phyloP scores from a whole-genome alignment of 164 flowering plant genomes.

The Cinnamomum chago region DNA sequence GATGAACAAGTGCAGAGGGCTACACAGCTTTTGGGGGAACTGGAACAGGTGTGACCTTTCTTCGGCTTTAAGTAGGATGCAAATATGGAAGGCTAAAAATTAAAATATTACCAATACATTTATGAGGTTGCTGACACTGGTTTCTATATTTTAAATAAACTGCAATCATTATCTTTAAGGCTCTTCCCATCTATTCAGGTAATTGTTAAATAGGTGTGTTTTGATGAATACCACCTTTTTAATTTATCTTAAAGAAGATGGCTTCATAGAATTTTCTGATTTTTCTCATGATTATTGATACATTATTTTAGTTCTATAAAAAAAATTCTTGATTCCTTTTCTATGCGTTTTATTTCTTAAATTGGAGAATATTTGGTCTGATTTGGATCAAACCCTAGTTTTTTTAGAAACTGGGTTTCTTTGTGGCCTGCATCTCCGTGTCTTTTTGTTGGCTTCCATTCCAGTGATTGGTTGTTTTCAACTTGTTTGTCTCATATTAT shows the following conservation, averaged over 20 bases:
- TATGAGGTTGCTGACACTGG: not conserved
- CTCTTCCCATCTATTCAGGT: not conserved
- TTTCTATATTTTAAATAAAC: too few relatives aligned
- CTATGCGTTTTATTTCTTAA: too few relatives aligned
- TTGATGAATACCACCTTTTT: not conserved
- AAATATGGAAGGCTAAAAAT: not conserved
- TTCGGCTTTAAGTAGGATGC: not conserved
- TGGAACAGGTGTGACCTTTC: constrained; percentile 37
- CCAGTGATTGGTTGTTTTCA: not conserved
- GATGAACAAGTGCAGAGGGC: constrained; percentile 61
- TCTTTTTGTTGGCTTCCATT: too few relatives aligned
- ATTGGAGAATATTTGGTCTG: too few relatives aligned
- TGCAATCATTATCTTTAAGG: not conserved
- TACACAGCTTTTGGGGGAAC: constrained; percentile 40
- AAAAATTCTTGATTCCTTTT: too few relatives aligned
- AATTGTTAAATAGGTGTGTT: not conserved
- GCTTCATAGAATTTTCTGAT: too few relatives aligned
- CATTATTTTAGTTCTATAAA: too few relatives aligned
- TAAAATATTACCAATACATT: not conserved
- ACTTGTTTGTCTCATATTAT: too few relatives aligned
- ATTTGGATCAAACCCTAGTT: too few relatives aligned
- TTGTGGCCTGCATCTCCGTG: too few relatives aligned
- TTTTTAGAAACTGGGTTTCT: too few relatives aligned
- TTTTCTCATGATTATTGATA: too few relatives aligned
- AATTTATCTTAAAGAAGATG: not conserved